Conservation (phyloP, 345 rosid species). For the Eutrema japonicum region DNA sequence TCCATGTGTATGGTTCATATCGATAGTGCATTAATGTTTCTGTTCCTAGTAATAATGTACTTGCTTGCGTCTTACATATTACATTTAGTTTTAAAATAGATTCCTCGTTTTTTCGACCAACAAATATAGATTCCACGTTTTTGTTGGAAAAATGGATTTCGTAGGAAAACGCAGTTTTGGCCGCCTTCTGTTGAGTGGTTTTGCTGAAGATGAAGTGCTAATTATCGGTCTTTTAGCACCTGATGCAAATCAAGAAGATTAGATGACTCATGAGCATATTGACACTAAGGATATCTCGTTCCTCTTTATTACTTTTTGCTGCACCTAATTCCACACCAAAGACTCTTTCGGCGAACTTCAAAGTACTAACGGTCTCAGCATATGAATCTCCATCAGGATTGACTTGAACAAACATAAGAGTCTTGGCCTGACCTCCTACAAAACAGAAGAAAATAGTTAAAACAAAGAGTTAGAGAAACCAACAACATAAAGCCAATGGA, state of each 20-base stretch:
- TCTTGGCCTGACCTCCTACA: slow-evolving; percentile 41
- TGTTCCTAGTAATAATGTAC: too few relatives aligned
- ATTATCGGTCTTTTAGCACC: slow-evolving; percentile 39
- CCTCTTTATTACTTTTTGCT: too few relatives aligned
- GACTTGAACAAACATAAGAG: slow-evolving; percentile 69
- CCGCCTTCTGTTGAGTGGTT: slow-evolving; percentile 39
- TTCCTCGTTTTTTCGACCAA: too few relatives aligned
- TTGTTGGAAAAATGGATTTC: too few relatives aligned
- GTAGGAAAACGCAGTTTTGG: neutral
- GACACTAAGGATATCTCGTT: slow-evolving; percentile 20
- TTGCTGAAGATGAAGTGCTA: slow-evolving; percentile 32
- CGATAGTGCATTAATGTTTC: too few relatives aligned
- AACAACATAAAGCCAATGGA: slow-evolving; percentile 18
- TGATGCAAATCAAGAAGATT: slow-evolving; percentile 5
- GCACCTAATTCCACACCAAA: too few relatives aligned
- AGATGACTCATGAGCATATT: neutral
- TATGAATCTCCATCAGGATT: slow-evolving; percentile 92
- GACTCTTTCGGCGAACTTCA: too few relatives aligned
- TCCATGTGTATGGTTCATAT: too few relatives aligned
- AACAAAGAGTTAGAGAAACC: slow-evolving; percentile 17
- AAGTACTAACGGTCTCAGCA: slow-evolving; percentile 1
- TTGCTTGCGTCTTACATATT: too few relatives aligned
- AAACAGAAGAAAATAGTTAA: neutral
- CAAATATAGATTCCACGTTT: too few relatives aligned
- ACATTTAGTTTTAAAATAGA: too few relatives aligned